Base-by-base conservation (phyloP, 2,329 filamentous ascomycete species). In the Fusarium verticillioides region DNA sequence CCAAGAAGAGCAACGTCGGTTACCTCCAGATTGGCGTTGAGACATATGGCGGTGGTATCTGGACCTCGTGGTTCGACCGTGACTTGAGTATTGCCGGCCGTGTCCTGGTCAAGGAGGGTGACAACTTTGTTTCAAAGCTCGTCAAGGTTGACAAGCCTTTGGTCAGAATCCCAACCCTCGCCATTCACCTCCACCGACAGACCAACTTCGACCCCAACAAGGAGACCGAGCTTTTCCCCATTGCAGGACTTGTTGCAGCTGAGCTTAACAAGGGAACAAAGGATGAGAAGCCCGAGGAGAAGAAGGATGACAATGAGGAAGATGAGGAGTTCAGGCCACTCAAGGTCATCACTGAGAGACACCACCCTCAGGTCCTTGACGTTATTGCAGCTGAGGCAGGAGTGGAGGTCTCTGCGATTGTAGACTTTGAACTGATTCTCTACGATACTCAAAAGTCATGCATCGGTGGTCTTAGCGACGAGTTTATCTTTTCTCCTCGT, bases 51-150 rank as follows among this genome's bases (percentile, higher is more conserved):
- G 96, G 96, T 70, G 96, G 96, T 63, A 92, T 98, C 79, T 98
- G 96, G 96, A 95, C 98, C 83, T 97, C 94, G 52, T 99, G 93
- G 96, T 99, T 99, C 80, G 96, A 99, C 82, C 92, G 96, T 57
- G 96, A 99, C 81, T 86, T 99, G 70, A 93, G 94, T 77, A 91
- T 98, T 60, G 96, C 96, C 37, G 96, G 96, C 13, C 89, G 96
- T 67, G 94, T 94, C 19, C 92, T 98, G 86, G 93, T 96, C 63
- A 91, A 89, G 77, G 91, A 91, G 64, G 88, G 88, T 52, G 88
- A 93, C 66, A 91, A 89, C 73, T 93, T 97, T 73, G 89, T 91
- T 70, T 93, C 94, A 84, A 95, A 92, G 83, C 88, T 99, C 63
- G 90, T 98, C 84, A 96, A 97, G 84, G 90, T 99, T 73, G 93